Conservation (phyloP, 106 monocot species). For the Phalaenopsis aphrodite region DNA sequence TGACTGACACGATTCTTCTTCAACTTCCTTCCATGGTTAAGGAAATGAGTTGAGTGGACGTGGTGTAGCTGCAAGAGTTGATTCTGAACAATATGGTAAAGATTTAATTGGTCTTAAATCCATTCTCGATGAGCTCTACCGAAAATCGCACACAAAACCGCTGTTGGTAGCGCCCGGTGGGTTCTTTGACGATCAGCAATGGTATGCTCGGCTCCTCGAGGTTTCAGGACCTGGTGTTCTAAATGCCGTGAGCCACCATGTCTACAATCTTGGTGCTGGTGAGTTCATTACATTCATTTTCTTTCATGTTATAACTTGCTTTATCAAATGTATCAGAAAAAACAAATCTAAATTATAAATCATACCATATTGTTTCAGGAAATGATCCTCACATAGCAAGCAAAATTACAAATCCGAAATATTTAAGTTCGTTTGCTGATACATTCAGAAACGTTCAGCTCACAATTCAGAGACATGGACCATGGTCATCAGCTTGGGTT, state of each 20-base stretch:
- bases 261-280: slow-evolving; percentile 72
- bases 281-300: too few relatives aligned
- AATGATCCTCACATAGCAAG: slow-evolving; percentile 51
- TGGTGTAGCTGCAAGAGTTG: slow-evolving; percentile 65
- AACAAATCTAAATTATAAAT: too few relatives aligned
- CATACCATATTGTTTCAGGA: slow-evolving; percentile 35
- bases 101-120: slow-evolving; percentile 55
- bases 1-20: background rate
- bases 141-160: slow-evolving; percentile 22
- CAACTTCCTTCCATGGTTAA: slow-evolving; percentile 12
- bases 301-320: too few relatives aligned
- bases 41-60: slow-evolving; percentile 89
- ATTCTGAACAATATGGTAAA: slow-evolving; percentile 53
- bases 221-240: slow-evolving; percentile 57
- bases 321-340: too few relatives aligned
- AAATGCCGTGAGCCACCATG: slow-evolving; percentile 74
- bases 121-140: slow-evolving; percentile 52
- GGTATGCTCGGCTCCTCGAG: slow-evolving; percentile 80
- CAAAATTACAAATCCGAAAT: slow-evolving; percentile 56
- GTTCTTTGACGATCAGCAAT: slow-evolving; percentile 68
- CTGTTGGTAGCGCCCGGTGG: slow-evolving; percentile 83
- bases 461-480: slow-evolving; percentile 60
- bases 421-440: slow-evolving; percentile 38
- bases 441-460: slow-evolving; percentile 61
- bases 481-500: slow-evolving; percentile 93